Conservation (phyloP, 1,139 yeast species). For the Blastobotrys serpentis region DNA sequence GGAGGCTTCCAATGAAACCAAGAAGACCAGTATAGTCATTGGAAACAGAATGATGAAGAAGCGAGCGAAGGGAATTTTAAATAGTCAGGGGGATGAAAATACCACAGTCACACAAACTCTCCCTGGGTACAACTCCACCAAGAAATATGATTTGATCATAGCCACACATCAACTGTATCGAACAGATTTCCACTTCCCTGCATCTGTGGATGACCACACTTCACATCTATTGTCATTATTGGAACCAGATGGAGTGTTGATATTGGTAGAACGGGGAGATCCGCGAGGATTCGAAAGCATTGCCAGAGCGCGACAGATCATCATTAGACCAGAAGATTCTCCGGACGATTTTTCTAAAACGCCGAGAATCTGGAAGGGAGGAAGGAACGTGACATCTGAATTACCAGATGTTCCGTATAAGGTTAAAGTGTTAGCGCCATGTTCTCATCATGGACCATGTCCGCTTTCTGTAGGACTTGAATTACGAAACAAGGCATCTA, state of each 20-base stretch:
- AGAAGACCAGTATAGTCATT: constrained; percentile 68
- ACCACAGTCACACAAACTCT: constrained; percentile 23
- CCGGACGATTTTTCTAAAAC: constrained; percentile 57
- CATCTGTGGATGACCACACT: constrained; percentile 69
- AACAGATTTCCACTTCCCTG: constrained; percentile 56
- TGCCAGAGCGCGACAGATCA: constrained; percentile 85
- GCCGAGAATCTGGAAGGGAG: constrained; percentile 69
- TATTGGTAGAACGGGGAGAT: constrained; percentile 83
- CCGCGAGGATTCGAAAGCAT: constrained; percentile 85
- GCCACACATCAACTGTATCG: constrained; percentile 76
- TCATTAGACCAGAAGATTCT: constrained; percentile 77
- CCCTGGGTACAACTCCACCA: constrained; percentile 25
- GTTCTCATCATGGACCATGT: constrained; percentile 83
- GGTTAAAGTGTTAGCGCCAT: constrained; percentile 70
- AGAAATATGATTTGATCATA: constrained; percentile 75
- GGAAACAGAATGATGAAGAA: constrained; percentile 76
- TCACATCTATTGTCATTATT: constrained; percentile 59
- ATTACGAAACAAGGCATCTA: constrained; percentile 57
- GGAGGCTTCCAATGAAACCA: constrained; percentile 46
- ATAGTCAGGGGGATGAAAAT: constrained; percentile 52
- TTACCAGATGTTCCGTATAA: constrained; percentile 9
- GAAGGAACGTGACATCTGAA: constrained; percentile 31
- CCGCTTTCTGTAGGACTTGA: constrained; percentile 81
- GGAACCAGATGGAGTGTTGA: constrained; percentile 74
- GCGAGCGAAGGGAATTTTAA: constrained; percentile 71